A percentile compares a stretch with the other conserved stretches of the same genome.
These are phyloP conservation scores for Cetradonia linearis DNA, from an alignment of 495 filamentous ascomycete species.

Conservation along the genomic window DNA sequence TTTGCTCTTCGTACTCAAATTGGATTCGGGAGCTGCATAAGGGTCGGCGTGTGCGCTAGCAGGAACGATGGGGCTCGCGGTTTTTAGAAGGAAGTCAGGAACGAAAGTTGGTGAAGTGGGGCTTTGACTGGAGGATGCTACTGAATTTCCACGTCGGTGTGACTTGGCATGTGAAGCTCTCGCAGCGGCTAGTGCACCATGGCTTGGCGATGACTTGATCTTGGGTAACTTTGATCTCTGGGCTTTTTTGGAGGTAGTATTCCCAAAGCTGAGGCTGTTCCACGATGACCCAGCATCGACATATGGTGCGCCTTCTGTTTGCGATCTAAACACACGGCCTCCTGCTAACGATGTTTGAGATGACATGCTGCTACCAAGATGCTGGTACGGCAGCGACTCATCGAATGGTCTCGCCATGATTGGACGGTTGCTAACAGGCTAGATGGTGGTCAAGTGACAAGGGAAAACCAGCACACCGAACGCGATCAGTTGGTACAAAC, in stretches of 20 bases:
- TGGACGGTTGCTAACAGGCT: not conserved
- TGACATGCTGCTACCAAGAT: constrained; percentile 15
- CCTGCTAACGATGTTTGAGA: constrained; percentile 21
- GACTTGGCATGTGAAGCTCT: constrained; percentile 15
- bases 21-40: constrained; percentile 8
- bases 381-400: constrained; percentile 15
- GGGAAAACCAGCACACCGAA: not conserved
- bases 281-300: constrained; percentile 4
- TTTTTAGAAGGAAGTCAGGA: constrained; percentile 18
- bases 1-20: constrained; percentile 22
- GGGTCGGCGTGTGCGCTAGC: constrained; percentile 16
- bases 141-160: constrained; percentile 12
- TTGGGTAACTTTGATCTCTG: constrained; percentile 19
- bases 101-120: constrained; percentile 20
- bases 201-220: constrained; percentile 24
- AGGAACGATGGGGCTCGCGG: constrained; percentile 18
- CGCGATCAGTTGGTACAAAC: constrained; percentile 1
- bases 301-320: constrained; percentile 10
- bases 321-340: constrained; percentile 10
- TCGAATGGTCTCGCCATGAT: constrained; percentile 22
- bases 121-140: constrained; percentile 10
- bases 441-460: not conserved
- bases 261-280: constrained; percentile 5
- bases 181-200: constrained; percentile 20
- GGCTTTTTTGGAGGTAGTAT: constrained; percentile 1